Conservation (phyloP, 768 basidiomycete genomes). For the Pleurotus eryngii region DNA sequence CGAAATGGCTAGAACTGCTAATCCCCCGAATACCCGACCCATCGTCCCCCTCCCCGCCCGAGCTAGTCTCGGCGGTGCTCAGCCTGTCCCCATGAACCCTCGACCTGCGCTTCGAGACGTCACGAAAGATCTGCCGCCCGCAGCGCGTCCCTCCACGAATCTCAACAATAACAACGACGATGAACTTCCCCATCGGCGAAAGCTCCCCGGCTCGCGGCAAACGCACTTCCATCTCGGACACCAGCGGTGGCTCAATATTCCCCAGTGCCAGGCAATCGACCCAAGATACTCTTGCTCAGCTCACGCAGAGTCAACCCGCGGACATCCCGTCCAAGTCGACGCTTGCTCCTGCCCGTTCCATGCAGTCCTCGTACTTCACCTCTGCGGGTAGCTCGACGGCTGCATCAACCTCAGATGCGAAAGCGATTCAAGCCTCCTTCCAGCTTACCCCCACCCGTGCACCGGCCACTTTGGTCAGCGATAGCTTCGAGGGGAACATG, state of each 20-base stretch:
- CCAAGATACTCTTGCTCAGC: neutral
- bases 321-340: neutral
- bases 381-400: neutral
- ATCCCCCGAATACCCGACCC: neutral
- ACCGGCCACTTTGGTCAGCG: neutral
- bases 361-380: neutral
- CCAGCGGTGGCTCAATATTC: neutral
- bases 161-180: constrained; percentile 19
- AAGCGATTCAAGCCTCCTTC: neutral
- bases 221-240: neutral
- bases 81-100: neutral
- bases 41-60: constrained; percentile 4
- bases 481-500: neutral
- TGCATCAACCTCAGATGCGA: neutral
- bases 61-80: neutral
- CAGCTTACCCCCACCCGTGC: neutral
- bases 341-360: neutral
- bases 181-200: constrained; percentile 8
- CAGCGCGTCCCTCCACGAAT: neutral
- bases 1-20: constrained; percentile 5
- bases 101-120: constrained; percentile 4
- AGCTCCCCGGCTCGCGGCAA: neutral
- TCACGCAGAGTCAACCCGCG: neutral
- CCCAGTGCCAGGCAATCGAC: neutral
- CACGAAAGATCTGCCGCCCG: neutral